These are phyloP conservation scores for Lipomyces anomalus DNA, from an alignment of 805 yeast genomes.

Conservation along the genomic window DNA sequence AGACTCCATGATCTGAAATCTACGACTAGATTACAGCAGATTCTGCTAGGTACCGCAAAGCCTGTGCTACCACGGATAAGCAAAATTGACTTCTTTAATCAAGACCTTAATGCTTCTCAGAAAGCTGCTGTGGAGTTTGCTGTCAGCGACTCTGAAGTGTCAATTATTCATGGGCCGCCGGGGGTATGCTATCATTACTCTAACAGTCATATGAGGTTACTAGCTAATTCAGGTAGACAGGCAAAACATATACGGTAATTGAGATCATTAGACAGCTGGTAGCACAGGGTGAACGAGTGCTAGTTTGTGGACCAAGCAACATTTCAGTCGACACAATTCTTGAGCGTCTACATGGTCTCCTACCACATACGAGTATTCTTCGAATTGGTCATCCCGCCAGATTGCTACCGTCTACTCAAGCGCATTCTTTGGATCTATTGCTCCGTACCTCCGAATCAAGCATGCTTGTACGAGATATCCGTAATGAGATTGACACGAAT, in stretches of 20 bases:
- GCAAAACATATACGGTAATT: conserved; percentile 77
- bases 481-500: conserved; percentile 56
- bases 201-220: too few relatives aligned
- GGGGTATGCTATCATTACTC: conserved; percentile 35
- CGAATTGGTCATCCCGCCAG: conserved; percentile 95
- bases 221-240: conserved; percentile 40
- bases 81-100: conserved; percentile 38
- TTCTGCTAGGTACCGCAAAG: conserved; percentile 40
- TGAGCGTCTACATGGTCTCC: conserved; percentile 55
- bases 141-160: conserved; percentile 41
- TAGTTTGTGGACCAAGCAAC: conserved; percentile 93
- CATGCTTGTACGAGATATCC: conserved; percentile 59
- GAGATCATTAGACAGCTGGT: conserved; percentile 74
- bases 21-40: conserved; percentile 39
- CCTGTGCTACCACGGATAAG: neutral
- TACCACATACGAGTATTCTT: conserved; percentile 48
- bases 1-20: conserved; percentile 43
- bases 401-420: conserved; percentile 51
- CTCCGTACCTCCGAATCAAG: conserved; percentile 56
- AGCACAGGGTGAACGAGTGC: conserved; percentile 49
- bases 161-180: conserved; percentile 73
- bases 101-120: conserved; percentile 61
- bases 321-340: conserved; percentile 79
- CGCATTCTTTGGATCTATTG: conserved; percentile 72
- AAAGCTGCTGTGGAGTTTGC: conserved; percentile 65